Percentiles rank a stretch among this genome's conserved stretches.
These are phyloP conservation scores for Colletotrichum chrysophilum DNA, from an alignment of 2,329 filamentous ascomycete species.

Conservation along the genomic window DNA sequence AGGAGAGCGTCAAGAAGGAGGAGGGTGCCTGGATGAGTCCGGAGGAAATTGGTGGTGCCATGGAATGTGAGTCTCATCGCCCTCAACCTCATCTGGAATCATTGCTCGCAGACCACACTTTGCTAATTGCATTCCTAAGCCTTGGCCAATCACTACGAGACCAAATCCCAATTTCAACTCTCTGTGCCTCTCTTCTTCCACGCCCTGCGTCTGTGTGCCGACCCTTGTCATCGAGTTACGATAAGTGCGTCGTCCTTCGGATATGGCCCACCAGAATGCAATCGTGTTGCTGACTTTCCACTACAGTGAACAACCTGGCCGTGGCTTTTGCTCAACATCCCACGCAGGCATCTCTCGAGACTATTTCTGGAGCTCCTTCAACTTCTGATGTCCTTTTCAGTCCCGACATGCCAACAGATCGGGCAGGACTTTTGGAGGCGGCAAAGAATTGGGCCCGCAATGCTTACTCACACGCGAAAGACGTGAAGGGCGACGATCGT, in stretches of 20 bases:
- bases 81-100: neutral
- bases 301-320: slow-evolving; percentile 78
- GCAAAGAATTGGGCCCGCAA: slow-evolving; percentile 82
- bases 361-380: slow-evolving; percentile 11
- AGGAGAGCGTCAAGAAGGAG: slow-evolving; percentile 70
- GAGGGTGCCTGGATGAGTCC: slow-evolving; percentile 75
- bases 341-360: slow-evolving; percentile 32
- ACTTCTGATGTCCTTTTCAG: neutral
- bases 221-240: slow-evolving; percentile 78
- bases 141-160: slow-evolving; percentile 78
- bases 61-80: slow-evolving; percentile 62
- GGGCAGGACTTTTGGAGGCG: slow-evolving; percentile 68
- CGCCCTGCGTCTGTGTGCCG: slow-evolving; percentile 71
- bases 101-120: neutral
- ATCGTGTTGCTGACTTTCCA: slow-evolving; percentile 2
- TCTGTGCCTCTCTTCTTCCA: slow-evolving; percentile 88
- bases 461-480: slow-evolving; percentile 69
- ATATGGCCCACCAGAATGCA: neutral
- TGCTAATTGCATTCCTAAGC: slow-evolving; percentile 50
- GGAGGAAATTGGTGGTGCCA: slow-evolving; percentile 73
- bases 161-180: slow-evolving; percentile 76
- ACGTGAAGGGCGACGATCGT: slow-evolving; percentile 69
- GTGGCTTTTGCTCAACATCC: slow-evolving; percentile 75
- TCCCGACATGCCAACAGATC: slow-evolving; percentile 46
- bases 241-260: slow-evolving; percentile 62